Base-by-base conservation (phyloP, 352 stramenopile species). In the Globisporangium iwayamae region DNA sequence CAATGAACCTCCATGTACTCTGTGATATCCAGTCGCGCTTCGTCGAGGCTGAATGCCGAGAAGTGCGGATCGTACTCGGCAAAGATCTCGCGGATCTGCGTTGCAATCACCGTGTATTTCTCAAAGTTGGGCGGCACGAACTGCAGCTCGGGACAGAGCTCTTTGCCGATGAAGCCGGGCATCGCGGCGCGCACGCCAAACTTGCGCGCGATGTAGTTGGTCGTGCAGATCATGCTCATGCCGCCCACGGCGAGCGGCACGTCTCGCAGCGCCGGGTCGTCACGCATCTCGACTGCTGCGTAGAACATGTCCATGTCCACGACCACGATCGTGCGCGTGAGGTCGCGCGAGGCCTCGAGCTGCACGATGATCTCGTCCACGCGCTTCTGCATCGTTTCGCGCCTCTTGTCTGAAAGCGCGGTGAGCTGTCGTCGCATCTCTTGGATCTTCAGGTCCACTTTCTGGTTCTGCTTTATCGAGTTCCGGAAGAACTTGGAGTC, bases 291-390 rank as follows among this genome's bases (percentile, higher is more conserved):
- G 46, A 98, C 97, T 10, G 91, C 91, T 16, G 97, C 97, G 74
- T 97, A 99, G 68, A 99, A 99, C 83, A 97, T 97, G 70, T 99
- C 96, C 94, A 99, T 98, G 73, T 99, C 96, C 1, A 90, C 76
- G 0, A 99, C 95, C 13, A 96, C 89, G 68, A 89, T 90, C 0
- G 88, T 96, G 18, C 74, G 78, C 60, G 78, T 76, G 30, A 91
- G 76, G 57, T 82, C 71, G 46, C 76, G 83, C 30, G 65, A 64
- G 39, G 67, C 70, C 66, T 93, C 90, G 57, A 85, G 79, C 57
- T 85, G 70, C 14, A 66, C 76, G n/a, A 81, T 65, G 14, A 66
- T 53, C 13, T 72, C 46, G 64, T 87, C 76, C 3, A 76, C 67
- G 41, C 93, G 74, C 36, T 69, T 57, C 20, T 78, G 60, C 32